A percentile compares a stretch with the other conserved stretches of the same genome.
Evolutionary conservation across 768 basidiomycete genomes (phyloP).

Genomic region (Roridomyces roridus): DNA sequence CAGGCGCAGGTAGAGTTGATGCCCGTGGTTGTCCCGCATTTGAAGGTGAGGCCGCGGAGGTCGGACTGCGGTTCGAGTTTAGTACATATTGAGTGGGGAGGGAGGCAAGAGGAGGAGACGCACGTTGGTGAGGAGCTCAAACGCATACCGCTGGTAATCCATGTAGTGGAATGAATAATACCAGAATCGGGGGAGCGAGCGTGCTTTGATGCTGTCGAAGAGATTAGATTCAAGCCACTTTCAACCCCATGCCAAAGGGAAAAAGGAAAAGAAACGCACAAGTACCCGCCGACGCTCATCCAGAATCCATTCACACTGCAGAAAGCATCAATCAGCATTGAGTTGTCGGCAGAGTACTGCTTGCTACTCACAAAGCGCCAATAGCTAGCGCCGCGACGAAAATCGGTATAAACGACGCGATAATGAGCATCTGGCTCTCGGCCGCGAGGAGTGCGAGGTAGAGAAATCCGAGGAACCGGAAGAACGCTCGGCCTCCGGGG

Average conservation of each 20-base stretch:
- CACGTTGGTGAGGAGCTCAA: conserved; percentile 44
- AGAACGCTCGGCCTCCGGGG: conserved; percentile 52
- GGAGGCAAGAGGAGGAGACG: conserved; percentile 5
- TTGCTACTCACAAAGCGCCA: conserved; percentile 43
- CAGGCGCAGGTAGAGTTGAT: conserved; percentile 48
- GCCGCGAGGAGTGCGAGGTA: conserved; percentile 60
- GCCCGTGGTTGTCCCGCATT: conserved; percentile 37
- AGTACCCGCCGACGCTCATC: conserved; percentile 62
- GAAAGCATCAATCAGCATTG: background rate
- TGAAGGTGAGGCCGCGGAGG: conserved; percentile 51
- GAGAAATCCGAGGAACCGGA: conserved; percentile 60
- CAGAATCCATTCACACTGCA: conserved; percentile 56
- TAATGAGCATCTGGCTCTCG: conserved; percentile 55
- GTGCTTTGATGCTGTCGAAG: conserved; percentile 52
- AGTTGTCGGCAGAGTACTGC: background rate
- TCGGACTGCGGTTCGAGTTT: conserved; percentile 47
- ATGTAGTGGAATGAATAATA: conserved; percentile 62
- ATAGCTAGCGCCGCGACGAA: conserved; percentile 68
- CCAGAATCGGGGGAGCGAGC: conserved; percentile 64
- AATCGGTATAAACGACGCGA: conserved; percentile 58
- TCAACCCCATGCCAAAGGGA: too few relatives aligned
- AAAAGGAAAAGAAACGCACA: conserved; percentile 33
- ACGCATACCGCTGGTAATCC: conserved; percentile 57
- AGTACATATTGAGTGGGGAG: background rate
- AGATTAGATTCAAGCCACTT: conserved; percentile 7